Base-by-base conservation (phyloP, 805 yeast genomes). In the Monosporozyma solicola region DNA sequence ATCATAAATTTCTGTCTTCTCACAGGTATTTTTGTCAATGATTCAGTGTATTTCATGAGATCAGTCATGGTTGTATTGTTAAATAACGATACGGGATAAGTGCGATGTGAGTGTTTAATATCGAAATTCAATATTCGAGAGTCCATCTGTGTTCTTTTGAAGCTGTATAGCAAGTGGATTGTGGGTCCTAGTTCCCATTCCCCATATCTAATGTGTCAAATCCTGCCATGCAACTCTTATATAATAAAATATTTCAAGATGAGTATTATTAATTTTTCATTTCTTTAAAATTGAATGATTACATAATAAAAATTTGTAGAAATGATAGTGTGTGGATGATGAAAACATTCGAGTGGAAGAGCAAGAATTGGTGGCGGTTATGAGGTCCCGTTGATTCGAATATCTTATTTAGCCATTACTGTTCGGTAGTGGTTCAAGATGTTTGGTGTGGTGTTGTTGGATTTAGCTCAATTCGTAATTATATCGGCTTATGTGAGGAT, bases 1-100 rank as follows among this genome's bases (percentile, higher is more conserved):
- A 88, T 79, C 63, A 94, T 76, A 55, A 90, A 83, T 72, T 91
- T 91, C 71, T 92, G 98, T 60, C 96, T 82, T 52, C 80, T 85
- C 1, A 83, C 80, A 20, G 96, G 95, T 52, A 92, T 88, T 53
- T 80, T 82, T 3, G 97, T 92, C 53, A 80, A 67, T 27, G 81
- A 79, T 58, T 78, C 82, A 53, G 92, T 82, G 68, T 83, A 82
- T 48, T 74, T 70, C 66, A 89, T 91, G 68, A 78, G 71, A 48
- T 76, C 83, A 29, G 84, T 71, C 3, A 78, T 81, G 22, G 67
- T 63, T 11, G 70, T 68, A 11, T 53, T 53, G 2, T 54, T 55
- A 1, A 47, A 49, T n/a, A 72, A 51, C 3, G 62, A 57, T 13
- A 80, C 68, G 9, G 82, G 81, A 66, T 83, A 80, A 10, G 75